These are phyloP conservation scores for Phytophthora sp. DNA, from an alignment of 352 stramenopile genomes.

Conservation along the genomic window DNA sequence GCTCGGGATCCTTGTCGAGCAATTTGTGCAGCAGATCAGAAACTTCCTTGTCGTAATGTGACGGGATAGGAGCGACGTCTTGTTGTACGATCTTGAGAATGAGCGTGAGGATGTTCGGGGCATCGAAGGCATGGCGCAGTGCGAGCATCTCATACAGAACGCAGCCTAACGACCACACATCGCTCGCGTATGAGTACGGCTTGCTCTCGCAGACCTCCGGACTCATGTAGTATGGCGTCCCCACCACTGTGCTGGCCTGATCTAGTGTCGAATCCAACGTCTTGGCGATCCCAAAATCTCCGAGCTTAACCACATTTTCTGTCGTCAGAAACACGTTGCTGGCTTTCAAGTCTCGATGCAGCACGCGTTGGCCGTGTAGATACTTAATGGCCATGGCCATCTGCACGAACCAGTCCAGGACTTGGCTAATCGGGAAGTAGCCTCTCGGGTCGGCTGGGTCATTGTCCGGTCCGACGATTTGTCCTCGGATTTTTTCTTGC, in stretches of 20 bases:
- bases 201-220: slow-evolving; percentile 93
- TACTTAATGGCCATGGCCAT: slow-evolving; percentile 95
- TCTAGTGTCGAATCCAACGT: slow-evolving; percentile 84
- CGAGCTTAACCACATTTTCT: slow-evolving; percentile 90
- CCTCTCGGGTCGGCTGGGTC: slow-evolving; percentile 27
- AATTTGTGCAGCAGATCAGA: slow-evolving; percentile 56
- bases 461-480: slow-evolving; percentile 20
- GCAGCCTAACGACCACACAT: slow-evolving; percentile 94
- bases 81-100: slow-evolving; percentile 88
- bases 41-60: slow-evolving; percentile 68
- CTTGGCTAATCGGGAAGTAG: slow-evolving; percentile 67
- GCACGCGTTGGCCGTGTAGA: slow-evolving; percentile 90
- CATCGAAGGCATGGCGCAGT: slow-evolving; percentile 87
- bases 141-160: slow-evolving; percentile 91
- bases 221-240: slow-evolving; percentile 95
- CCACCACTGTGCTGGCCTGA: slow-evolving; percentile 90
- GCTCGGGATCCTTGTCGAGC: slow-evolving; percentile 70
- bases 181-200: slow-evolving; percentile 92
- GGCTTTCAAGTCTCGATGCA: slow-evolving; percentile 95
- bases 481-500: slow-evolving; percentile 45
- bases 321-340: slow-evolving; percentile 93
- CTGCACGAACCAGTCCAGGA: slow-evolving; percentile 93
- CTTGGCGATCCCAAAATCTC: slow-evolving; percentile 94
- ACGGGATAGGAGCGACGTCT: slow-evolving; percentile 63
- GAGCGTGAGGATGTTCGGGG: slow-evolving; percentile 81